Evolutionary conservation across 306 rosid species (phyloP).

Genomic region (Trifolium dubium): DNA sequence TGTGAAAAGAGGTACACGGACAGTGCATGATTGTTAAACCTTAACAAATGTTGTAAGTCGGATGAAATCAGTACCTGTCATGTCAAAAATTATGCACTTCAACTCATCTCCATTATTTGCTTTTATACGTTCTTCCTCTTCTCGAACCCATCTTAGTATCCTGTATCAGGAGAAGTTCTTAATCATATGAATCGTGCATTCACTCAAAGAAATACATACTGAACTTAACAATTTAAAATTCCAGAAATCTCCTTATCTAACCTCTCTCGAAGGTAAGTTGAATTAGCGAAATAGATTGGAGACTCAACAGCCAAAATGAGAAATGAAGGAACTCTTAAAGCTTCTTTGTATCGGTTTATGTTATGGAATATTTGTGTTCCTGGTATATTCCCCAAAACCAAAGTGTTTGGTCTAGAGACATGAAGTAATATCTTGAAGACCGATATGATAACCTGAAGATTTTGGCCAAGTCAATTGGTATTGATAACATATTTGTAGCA

Average conservation of each 20-base stretch:
- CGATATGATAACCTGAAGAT: slow-evolving; percentile 77
- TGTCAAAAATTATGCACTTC: slow-evolving; percentile 76
- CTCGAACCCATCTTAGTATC: slow-evolving; percentile 84
- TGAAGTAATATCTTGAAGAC: slow-evolving; percentile 89
- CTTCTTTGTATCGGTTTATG: slow-evolving; percentile 74
- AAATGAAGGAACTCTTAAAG: slow-evolving; percentile 76
- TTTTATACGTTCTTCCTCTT: slow-evolving; percentile 81
- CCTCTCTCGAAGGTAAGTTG: slow-evolving; percentile 96
- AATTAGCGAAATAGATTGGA: slow-evolving; percentile 91
- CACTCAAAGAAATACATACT: slow-evolving; percentile 14
- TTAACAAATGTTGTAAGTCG: not conserved
- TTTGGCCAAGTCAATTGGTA: slow-evolving; percentile 25
- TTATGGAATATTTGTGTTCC: slow-evolving; percentile 84
- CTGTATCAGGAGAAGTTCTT: slow-evolving; percentile 51
- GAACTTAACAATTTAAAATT: slow-evolving; percentile 1
- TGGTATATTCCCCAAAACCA: slow-evolving; percentile 75
- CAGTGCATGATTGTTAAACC: not conserved
- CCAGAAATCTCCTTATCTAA: slow-evolving; percentile 40
- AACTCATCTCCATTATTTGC: slow-evolving; percentile 54
- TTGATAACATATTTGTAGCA: not conserved
- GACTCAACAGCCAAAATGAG: slow-evolving; percentile 83
- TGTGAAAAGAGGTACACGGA: not conserved
- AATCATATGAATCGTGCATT: slow-evolving; percentile 39
- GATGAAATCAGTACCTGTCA: slow-evolving; percentile 71
- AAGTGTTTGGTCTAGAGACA: slow-evolving; percentile 90